phyloP scores from a whole-genome alignment of 2,329 filamentous ascomycete species.

The Colletotrichum sp. region DNA sequence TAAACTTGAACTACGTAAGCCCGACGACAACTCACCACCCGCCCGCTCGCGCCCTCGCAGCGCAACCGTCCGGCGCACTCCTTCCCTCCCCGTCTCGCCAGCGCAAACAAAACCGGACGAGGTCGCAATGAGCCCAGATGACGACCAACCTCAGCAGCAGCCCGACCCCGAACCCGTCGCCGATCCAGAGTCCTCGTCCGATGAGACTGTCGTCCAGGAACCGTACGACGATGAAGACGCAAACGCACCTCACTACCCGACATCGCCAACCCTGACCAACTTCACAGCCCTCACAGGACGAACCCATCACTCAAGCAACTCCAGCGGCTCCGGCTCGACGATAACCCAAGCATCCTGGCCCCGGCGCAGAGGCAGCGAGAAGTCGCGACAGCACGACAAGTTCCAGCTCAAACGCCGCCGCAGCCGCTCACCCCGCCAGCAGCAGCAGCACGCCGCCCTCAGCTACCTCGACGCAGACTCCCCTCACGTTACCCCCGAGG shows the following conservation, averaged over 20 bases:
- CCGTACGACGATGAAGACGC: neutral
- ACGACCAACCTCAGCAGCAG: neutral
- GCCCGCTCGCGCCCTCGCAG: conserved; percentile 13
- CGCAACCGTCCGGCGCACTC: conserved; percentile 12
- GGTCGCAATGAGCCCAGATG: neutral
- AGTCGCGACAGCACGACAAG: conserved; percentile 17
- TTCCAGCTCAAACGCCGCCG: conserved; percentile 21
- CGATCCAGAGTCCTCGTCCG: conserved; percentile 8
- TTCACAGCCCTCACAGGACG: conserved; percentile 28
- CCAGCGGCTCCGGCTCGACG: conserved; percentile 46
- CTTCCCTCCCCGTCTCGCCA: neutral
- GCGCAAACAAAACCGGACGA: neutral
- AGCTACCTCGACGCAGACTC: conserved; percentile 66
- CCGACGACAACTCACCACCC: conserved; percentile 4
- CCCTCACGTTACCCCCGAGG: conserved; percentile 45
- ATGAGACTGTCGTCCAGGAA: conserved; percentile 11
- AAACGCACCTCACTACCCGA: conserved; percentile 13
- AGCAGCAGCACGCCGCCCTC: conserved; percentile 37
- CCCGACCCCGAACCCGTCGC: neutral
- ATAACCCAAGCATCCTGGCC: conserved; percentile 38
- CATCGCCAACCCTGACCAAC: conserved; percentile 33
- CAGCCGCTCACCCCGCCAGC: conserved; percentile 13
- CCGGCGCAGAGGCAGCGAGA: conserved; percentile 11
- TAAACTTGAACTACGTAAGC: too few relatives aligned
- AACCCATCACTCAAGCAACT: conserved; percentile 40